phyloP scores from a whole-genome alignment of 2,329 filamentous ascomycete species.

The Calonectria henricotiae region DNA sequence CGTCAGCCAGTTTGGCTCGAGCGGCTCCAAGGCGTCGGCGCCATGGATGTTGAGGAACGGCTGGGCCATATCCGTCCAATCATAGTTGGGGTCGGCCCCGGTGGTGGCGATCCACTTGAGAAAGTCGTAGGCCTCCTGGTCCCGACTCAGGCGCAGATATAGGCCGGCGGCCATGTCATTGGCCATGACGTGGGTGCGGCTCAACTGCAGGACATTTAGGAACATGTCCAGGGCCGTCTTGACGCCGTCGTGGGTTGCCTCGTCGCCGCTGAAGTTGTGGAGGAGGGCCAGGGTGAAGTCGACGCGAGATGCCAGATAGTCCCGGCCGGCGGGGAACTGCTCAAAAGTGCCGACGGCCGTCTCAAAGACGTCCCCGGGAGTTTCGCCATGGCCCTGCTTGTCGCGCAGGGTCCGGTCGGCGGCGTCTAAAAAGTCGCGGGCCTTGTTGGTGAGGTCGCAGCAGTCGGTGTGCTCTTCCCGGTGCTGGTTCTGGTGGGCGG shows the following conservation, averaged over 20 bases:
- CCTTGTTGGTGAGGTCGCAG: neutral
- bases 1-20: slow-evolving; percentile 3
- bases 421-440: neutral
- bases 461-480: neutral
- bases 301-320: neutral
- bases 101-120: slow-evolving; percentile 6
- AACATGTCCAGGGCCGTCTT: neutral
- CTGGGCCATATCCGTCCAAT: neutral
- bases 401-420: neutral
- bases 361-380: neutral
- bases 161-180: neutral
- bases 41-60: slow-evolving; percentile 5
- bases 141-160: neutral
- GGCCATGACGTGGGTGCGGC: neutral
- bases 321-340: neutral
- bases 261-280: neutral
- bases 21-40: slow-evolving; percentile 3
- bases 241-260: neutral
- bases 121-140: slow-evolving; percentile 19
- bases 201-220: neutral
- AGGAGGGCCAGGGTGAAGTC: neutral
- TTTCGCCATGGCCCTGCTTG: neutral
- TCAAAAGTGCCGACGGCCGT: neutral
- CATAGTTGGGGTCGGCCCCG: neutral
- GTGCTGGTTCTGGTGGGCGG: neutral